phyloP scores from a whole-genome alignment of 2,329 filamentous ascomycete species.

The Phyllachora maydis region DNA sequence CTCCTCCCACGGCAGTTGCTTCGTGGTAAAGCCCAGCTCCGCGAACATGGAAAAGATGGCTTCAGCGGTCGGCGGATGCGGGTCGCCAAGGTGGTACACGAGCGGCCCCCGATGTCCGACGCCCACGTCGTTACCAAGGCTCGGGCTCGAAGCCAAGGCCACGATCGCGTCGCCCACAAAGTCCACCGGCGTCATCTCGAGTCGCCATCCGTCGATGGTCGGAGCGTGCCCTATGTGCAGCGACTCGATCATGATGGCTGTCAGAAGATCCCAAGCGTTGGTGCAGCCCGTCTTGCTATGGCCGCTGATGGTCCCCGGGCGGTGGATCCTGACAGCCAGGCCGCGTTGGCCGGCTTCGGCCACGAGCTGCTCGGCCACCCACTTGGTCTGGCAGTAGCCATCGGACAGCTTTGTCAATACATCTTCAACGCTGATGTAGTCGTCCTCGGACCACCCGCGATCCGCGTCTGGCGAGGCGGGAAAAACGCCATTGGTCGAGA shows the following conservation, averaged over 20 bases:
- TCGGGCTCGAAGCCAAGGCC: too few relatives aligned
- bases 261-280: slow-evolving; percentile 61
- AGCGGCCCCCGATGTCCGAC: too few relatives aligned
- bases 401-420: slow-evolving; percentile 50
- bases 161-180: slow-evolving; percentile 60
- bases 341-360: slow-evolving; percentile 47
- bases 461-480: slow-evolving; percentile 49
- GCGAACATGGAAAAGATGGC: slow-evolving; percentile 42
- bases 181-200: slow-evolving; percentile 72
- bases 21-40: slow-evolving; percentile 49
- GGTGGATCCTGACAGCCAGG: slow-evolving; percentile 49
- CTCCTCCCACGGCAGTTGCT: slow-evolving; percentile 45
- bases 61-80: slow-evolving; percentile 44
- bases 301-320: slow-evolving; percentile 59
- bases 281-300: slow-evolving; percentile 56
- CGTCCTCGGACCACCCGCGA: slow-evolving; percentile 50
- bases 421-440: slow-evolving; percentile 43
- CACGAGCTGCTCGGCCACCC: slow-evolving; percentile 60
- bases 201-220: slow-evolving; percentile 52
- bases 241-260: slow-evolving; percentile 58
- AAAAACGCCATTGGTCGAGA: slow-evolving; percentile 65
- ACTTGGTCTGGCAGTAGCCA: slow-evolving; percentile 64
- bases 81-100: slow-evolving; percentile 57
- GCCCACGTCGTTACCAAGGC: too few relatives aligned
- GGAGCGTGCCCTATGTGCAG: slow-evolving; percentile 51